These are phyloP conservation scores for Zoysia pacifica DNA, from an alignment of 176 grass and related monocot species.

Conservation along the genomic window DNA sequence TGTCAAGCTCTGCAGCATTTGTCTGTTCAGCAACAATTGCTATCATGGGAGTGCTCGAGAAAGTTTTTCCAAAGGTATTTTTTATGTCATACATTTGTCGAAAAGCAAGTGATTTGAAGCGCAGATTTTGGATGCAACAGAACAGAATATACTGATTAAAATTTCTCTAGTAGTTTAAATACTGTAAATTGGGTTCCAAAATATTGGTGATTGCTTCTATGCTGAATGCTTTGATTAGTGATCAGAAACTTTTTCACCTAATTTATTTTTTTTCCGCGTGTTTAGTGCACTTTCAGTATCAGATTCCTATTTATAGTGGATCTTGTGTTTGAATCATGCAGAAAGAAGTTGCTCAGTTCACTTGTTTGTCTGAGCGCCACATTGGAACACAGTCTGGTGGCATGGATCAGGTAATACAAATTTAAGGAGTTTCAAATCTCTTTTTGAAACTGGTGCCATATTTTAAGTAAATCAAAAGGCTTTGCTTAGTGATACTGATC, in stretches of 20 bases:
- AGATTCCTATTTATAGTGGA: constrained; percentile 1
- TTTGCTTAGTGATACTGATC: constrained; percentile 17
- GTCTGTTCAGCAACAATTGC: constrained; percentile 97
- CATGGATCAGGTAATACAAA: constrained; percentile 82
- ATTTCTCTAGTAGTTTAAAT: no score
- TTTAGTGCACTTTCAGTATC: background rate
- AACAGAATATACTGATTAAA: no score
- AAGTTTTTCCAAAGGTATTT: constrained; percentile 84
- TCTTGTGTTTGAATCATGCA: constrained; percentile 47
- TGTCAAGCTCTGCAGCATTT: constrained; percentile 96
- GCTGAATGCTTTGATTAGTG: no score
- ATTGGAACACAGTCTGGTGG: constrained; percentile 95
- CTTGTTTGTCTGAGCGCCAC: constrained; percentile 83
- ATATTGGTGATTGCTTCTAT: no score
- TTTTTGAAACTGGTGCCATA: background rate
- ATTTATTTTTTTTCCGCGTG: background rate
- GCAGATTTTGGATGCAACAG: background rate
- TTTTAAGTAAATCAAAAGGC: background rate
- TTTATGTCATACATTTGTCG: background rate
- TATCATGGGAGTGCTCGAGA: constrained; percentile 81
- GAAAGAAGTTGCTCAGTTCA: constrained; percentile 99
- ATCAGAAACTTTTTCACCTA: no score
- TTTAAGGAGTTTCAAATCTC: background rate
- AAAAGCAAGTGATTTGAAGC: background rate
- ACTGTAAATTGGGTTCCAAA: no score